Evolutionary conservation across 2,329 filamentous ascomycete species (phyloP), one percentile per base, ranked within the genome.

Genomic region (Ophiostoma himal-ulmi): DNA sequence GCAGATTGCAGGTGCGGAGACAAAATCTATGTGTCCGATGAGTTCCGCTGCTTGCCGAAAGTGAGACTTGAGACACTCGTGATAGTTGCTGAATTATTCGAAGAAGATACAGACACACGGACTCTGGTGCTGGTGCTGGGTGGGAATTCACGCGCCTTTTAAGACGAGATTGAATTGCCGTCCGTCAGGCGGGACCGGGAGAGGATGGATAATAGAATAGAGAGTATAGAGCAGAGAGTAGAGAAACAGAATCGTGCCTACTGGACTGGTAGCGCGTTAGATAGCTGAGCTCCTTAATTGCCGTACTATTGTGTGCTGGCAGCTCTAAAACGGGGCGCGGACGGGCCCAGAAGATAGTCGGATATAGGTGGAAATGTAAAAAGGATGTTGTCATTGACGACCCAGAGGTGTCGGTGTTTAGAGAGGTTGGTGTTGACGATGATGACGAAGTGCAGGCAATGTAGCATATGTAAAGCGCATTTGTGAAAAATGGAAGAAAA

Each of bases 261-360:
- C 34, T 37, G 36, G 34, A 41, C 62, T 22, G 57, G 62, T 39
- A 65, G 62, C 62, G 62, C 36, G 62, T 65, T 65, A 65, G 62
- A n/a, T 65, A 39, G 36, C 20, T 39, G 62, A 39, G 60, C 60
- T 65, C 20, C 34, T 65, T 65, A 14, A 17, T 20, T 64, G 60
- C 34, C 34, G 60, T 20, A 20, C 30, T 64, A 10, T 26, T 8
- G 34, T 36, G 62, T 65, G 62, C 62, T 65, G 41, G 36, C 22
- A 36, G 34, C 36, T 39, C 34, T 22, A 10, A 26, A 39, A 10
- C 20, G 62, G 62, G 62, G 20, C 36, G 20, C 62, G 36, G 62
- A 65, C 62, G 36, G 36, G 36, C 36, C 34, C 62, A 37, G 34
- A 39, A 36, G 36, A 65, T 65, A 22, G 62, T 17, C 57, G 57